These are phyloP conservation scores for Adansonia gregorii DNA, from an alignment of 441 rosid genomes.

Conservation along the genomic window DNA sequence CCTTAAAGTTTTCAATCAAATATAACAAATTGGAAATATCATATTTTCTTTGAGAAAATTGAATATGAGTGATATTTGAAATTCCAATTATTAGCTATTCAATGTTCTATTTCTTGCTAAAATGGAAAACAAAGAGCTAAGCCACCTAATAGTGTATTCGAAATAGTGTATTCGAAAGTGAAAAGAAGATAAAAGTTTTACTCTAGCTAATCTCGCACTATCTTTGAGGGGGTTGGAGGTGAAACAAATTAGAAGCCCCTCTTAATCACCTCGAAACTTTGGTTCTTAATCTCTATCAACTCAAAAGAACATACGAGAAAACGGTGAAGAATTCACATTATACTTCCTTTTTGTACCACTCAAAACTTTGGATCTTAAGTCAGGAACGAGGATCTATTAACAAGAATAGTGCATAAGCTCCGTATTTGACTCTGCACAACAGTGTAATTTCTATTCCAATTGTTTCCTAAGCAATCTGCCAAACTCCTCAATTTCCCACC, in stretches of 20 bases:
- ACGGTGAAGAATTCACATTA: not conserved
- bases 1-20: not conserved
- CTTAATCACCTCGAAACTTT: not conserved
- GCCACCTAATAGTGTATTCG: not conserved
- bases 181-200: not conserved
- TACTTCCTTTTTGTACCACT: not conserved
- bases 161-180: not conserved
- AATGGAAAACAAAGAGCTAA: not conserved
- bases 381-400: not conserved
- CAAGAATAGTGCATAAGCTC: not conserved
- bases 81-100: not conserved
- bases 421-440: not conserved
- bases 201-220: not conserved
- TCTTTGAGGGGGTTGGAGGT: not conserved
- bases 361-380: not conserved
- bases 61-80: not conserved
- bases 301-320: not conserved
- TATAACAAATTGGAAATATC: not conserved
- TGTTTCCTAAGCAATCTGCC: not conserved
- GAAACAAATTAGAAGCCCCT: not conserved
- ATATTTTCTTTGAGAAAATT: not conserved
- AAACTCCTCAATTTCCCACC: not conserved
- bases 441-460: not conserved
- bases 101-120: slow-evolving; percentile 6
- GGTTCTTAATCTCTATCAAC: not conserved